These are phyloP conservation scores for Gynandropsis gynandra DNA, from an alignment of 345 rosid genomes.

Conservation along the genomic window DNA sequence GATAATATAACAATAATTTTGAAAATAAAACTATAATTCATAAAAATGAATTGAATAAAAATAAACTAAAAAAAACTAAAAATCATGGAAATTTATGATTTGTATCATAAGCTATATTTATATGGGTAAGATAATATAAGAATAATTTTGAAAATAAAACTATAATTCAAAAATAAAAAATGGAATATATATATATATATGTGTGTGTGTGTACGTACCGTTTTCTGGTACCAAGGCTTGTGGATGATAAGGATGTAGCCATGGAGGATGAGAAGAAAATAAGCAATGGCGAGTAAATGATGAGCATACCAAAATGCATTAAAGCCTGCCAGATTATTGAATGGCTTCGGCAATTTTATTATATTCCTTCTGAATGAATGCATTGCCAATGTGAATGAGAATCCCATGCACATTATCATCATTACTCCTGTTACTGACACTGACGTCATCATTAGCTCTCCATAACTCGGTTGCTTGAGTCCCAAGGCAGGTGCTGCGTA, in stretches of 20 bases:
- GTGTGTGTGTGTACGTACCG: no score
- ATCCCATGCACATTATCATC: slow-evolving; percentile 50
- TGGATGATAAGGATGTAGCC: slow-evolving; percentile 64
- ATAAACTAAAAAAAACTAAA: neutral
- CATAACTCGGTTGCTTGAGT: slow-evolving; percentile 57
- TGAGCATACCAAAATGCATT: slow-evolving; percentile 97
- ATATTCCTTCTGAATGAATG: slow-evolving; percentile 61
- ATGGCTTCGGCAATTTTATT: slow-evolving; percentile 56
- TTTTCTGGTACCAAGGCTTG: slow-evolving; percentile 62
- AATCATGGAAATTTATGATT: no score
- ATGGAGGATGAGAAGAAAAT: slow-evolving; percentile 57
- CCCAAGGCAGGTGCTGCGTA: slow-evolving; percentile 38
- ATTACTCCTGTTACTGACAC: slow-evolving; percentile 65
- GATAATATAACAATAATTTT: no score
- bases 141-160: no score
- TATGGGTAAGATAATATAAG: no score
- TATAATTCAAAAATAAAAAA: no score
- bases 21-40: no score
- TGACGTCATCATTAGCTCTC: slow-evolving; percentile 35
- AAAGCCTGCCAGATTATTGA: slow-evolving; percentile 68
- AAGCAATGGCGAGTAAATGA: slow-evolving; percentile 68
- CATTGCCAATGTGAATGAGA: slow-evolving; percentile 61
- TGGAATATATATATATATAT: no score
- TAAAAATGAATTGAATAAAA: no score
- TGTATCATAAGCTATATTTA: no score